phyloP scores from a whole-genome alignment of 306 rosid genomes.

The Astragalus membranaceus region DNA sequence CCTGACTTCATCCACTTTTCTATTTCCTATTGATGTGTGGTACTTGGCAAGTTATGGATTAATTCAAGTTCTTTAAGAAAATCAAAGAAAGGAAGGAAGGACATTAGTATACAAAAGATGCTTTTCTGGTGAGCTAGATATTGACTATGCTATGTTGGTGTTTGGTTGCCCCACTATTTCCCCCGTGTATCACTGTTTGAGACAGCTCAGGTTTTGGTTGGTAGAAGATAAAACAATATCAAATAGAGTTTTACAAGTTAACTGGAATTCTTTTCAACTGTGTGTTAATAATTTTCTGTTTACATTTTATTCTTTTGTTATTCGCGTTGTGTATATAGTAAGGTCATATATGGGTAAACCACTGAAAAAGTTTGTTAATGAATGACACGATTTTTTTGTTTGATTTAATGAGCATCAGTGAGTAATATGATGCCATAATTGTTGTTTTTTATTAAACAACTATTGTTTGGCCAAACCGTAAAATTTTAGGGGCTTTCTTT shows the following conservation, averaged over 20 bases:
- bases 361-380: neutral
- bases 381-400: neutral
- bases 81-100: slow-evolving; percentile 17
- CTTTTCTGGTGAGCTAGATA: slow-evolving; percentile 60
- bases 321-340: neutral
- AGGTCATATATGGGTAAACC: slow-evolving; percentile 5
- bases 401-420: neutral
- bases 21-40: slow-evolving; percentile 23
- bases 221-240: slow-evolving; percentile 19
- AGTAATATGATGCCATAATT: no score
- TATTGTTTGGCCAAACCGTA: no score
- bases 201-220: slow-evolving; percentile 38
- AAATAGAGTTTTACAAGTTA: slow-evolving; percentile 3
- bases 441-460: no score
- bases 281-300: neutral
- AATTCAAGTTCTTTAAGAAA: slow-evolving; percentile 33
- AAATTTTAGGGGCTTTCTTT: no score
- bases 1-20: slow-evolving; percentile 27
- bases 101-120: slow-evolving; percentile 1
- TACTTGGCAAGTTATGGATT: slow-evolving; percentile 11
- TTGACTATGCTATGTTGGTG: slow-evolving; percentile 52
- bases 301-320: neutral
- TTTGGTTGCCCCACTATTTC: slow-evolving; percentile 70
- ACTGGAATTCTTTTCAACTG: neutral
- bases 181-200: slow-evolving; percentile 6